A percentile compares a stretch with the other conserved stretches of the same genome.
phyloP scores from a whole-genome alignment of 306 rosid genomes.

The Acmispon strigosus region DNA sequence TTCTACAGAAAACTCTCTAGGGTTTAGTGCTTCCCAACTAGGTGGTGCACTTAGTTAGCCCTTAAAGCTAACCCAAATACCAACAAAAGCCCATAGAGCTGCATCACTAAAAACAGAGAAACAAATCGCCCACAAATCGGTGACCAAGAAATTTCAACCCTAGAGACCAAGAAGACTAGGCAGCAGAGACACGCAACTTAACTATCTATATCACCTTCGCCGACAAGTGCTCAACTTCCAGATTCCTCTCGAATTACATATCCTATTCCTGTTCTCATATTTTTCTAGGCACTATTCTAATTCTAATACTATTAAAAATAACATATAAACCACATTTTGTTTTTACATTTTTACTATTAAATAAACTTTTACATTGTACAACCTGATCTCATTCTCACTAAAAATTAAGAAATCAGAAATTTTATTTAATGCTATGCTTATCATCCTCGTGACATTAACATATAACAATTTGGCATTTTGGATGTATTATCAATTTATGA shows the following conservation, averaged over 20 bases:
- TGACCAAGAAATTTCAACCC: background rate
- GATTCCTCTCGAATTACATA: constrained; percentile 3
- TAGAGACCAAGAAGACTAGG: background rate
- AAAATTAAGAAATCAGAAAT: too few relatives aligned
- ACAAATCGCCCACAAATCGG: constrained; percentile 4
- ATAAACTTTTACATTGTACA: background rate
- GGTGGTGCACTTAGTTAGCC: background rate
- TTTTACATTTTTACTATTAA: background rate
- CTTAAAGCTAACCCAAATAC: background rate
- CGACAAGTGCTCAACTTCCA: background rate
- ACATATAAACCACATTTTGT: too few relatives aligned
- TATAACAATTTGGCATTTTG: too few relatives aligned
- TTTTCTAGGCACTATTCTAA: background rate
- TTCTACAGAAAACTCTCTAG: too few relatives aligned
- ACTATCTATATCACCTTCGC: background rate
- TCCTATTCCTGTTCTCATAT: background rate
- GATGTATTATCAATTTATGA: too few relatives aligned
- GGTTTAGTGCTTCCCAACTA: background rate
- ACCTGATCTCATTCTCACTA: too few relatives aligned
- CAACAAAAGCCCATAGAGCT: background rate
- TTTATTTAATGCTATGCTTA: too few relatives aligned
- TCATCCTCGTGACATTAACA: too few relatives aligned
- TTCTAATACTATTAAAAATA: background rate
- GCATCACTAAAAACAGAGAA: background rate
- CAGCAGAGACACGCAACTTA: constrained; percentile 9